Evolutionary conservation across 2,329 filamentous ascomycete genomes (phyloP), one percentile per base, ranked within the genome.

Genomic region (Penicillium sp.): DNA sequence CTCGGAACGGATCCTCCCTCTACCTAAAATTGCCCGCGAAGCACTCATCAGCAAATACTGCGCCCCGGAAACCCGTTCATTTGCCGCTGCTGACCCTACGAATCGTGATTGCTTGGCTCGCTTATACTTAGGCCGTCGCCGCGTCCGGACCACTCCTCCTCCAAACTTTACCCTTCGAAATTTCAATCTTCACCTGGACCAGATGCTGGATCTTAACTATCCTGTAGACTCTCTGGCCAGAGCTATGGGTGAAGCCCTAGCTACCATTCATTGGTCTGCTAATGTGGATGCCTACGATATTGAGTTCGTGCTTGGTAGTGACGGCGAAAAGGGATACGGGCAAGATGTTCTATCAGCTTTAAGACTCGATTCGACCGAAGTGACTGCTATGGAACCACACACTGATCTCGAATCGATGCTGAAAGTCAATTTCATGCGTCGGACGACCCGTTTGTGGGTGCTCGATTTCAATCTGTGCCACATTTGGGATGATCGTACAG

Each of bases 11-110:
- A 56, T 57, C 27, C 25, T 36, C 2, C 51, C 55, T 2, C 37
- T 58, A 2, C 54, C 51, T 0, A 38, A 31, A 2, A 26, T 38
- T 5, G 47, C 44, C 1, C 44, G 53, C n/a, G 13, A 50, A 2
- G 44, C 44, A 0, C 32, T 58, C 1, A 54, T 57, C 12, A 16
- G 43, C 5, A 43, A 39, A 12, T 56, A 51, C 20, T 57, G 55
- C 25, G 16, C 41, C 3, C 29, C 11, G 1, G 4, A 14, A 5
- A 35, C 12, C 13, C 33, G 11, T n/a, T 3, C 14, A 1, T 6
- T 12, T 28, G 47, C 23, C 1, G 15, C 1, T 1, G 32, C 37
- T 5, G 18, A 43, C 6, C 25, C 20, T 3, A 43, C 41, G 2
- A 45, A 47, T 22, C 35, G 44, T 5, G 47, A 50, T 25, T 50